phyloP scores from a whole-genome alignment of 2,329 filamentous ascomycete species.

The Cercospora janseana region DNA sequence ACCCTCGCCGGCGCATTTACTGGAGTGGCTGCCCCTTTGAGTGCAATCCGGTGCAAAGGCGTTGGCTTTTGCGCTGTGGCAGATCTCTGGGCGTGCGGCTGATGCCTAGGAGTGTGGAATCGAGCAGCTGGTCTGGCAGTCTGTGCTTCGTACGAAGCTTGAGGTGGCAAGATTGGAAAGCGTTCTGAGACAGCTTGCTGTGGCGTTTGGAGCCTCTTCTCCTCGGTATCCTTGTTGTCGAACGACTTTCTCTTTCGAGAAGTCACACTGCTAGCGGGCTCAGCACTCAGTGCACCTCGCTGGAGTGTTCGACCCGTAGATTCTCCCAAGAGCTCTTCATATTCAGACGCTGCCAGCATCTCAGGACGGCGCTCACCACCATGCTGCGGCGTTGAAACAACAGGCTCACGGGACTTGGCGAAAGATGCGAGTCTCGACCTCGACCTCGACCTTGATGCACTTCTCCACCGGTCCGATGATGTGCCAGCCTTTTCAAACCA shows the following conservation, averaged over 20 bases:
- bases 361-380: too few species aligned
- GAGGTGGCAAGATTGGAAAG: constrained; percentile 22
- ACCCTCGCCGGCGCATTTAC: constrained; percentile 35
- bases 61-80: constrained; percentile 31
- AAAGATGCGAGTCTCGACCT: too few species aligned
- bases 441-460: not conserved
- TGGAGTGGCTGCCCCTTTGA: constrained; percentile 31
- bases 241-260: constrained; percentile 5
- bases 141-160: constrained; percentile 14
- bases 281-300: not conserved
- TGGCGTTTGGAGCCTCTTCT: not conserved
- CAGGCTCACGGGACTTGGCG: too few species aligned
- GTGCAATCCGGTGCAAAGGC: constrained; percentile 33
- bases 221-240: not conserved
- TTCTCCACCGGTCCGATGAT: not conserved
- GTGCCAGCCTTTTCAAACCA: constrained; percentile 9
- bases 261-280: not conserved
- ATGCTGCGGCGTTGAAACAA: too few species aligned
- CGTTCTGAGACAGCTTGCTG: constrained; percentile 15
- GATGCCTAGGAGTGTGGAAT: constrained; percentile 31
- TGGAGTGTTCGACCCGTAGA: not conserved
- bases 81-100: constrained; percentile 28
- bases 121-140: constrained; percentile 31
- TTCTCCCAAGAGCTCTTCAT: not conserved
- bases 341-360: too few species aligned